phyloP scores from a whole-genome alignment of 139 green algal genomes.

The Nannochloris sp. region DNA sequence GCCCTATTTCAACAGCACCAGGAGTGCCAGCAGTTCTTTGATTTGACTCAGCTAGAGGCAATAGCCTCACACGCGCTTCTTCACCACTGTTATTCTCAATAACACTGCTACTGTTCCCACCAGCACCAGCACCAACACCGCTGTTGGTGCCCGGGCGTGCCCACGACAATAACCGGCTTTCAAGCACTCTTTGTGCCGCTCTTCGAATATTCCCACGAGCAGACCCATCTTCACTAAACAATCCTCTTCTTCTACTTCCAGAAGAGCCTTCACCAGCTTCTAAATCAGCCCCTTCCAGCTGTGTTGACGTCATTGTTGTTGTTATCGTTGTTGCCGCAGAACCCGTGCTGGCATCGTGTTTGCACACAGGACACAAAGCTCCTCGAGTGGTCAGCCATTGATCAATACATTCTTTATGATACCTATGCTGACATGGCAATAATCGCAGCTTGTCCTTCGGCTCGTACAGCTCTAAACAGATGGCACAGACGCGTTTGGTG shows the following conservation, averaged over 20 bases:
- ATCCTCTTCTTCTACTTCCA: neutral
- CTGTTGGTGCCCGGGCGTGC: too few species aligned
- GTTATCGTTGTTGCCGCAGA: neutral
- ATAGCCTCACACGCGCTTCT: too few species aligned
- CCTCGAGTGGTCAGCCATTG: conserved; percentile 34
- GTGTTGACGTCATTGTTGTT: neutral
- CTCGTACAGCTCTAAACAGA: conserved; percentile 53
- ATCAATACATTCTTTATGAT: conserved; percentile 41
- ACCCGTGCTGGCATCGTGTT: conserved; percentile 18
- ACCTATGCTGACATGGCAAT: conserved; percentile 55
- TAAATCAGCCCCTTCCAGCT: neutral
- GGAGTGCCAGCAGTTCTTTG: too few species aligned
- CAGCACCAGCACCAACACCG: too few species aligned
- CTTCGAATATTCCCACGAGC: neutral
- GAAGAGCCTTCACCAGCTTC: neutral
- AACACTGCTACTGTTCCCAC: too few species aligned
- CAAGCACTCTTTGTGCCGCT: neutral
- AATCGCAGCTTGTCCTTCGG: conserved; percentile 50
- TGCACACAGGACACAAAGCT: conserved; percentile 48
- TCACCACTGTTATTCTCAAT: too few species aligned
- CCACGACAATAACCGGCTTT: neutral
- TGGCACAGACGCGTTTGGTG: conserved; percentile 41
- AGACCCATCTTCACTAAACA: neutral
- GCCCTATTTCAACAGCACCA: too few species aligned
- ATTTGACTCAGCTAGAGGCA: too few species aligned